phyloP scores from a whole-genome alignment of 352 stramenopile genomes.

The Pythium brachiatum region DNA sequence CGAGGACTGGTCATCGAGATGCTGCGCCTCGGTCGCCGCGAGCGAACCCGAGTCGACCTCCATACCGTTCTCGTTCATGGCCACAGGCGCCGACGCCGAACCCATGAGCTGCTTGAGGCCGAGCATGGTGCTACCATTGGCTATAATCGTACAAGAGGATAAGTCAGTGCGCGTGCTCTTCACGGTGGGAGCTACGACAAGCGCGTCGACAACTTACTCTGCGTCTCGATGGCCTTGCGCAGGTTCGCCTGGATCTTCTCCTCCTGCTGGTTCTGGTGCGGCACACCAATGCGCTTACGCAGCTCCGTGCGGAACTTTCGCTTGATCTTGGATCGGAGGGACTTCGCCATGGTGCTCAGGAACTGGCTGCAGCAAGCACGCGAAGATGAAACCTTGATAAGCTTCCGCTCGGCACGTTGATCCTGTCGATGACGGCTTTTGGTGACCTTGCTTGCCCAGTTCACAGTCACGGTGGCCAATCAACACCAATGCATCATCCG shows the following conservation, averaged over 20 bases:
- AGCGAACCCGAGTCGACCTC: conserved; percentile 38
- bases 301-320: conserved; percentile 86
- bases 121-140: conserved; percentile 50
- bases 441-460: conserved; percentile 4
- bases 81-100: conserved; percentile 40
- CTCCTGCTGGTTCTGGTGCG: conserved; percentile 65
- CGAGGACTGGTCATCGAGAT: conserved; percentile 37
- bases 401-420: conserved; percentile 1
- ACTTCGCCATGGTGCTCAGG: conserved; percentile 73
- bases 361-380: background rate
- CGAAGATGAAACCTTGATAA: background rate
- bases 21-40: conserved; percentile 42
- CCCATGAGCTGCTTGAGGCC: conserved; percentile 78
- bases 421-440: conserved; percentile 5
- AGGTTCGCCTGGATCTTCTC: conserved; percentile 85
- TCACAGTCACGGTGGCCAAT: conserved; percentile 15
- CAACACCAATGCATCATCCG: conserved; percentile 6
- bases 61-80: conserved; percentile 33
- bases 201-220: conserved; percentile 33
- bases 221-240: conserved; percentile 68
- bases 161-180: background rate
- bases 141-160: background rate
- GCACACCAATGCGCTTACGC: conserved; percentile 76
- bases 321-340: conserved; percentile 89
- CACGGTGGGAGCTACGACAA: background rate